Evolutionary conservation across 176 grass and related monocot genomes (phyloP), one percentile per base, ranked within the genome.

Genomic region (Musa beccarii): DNA sequence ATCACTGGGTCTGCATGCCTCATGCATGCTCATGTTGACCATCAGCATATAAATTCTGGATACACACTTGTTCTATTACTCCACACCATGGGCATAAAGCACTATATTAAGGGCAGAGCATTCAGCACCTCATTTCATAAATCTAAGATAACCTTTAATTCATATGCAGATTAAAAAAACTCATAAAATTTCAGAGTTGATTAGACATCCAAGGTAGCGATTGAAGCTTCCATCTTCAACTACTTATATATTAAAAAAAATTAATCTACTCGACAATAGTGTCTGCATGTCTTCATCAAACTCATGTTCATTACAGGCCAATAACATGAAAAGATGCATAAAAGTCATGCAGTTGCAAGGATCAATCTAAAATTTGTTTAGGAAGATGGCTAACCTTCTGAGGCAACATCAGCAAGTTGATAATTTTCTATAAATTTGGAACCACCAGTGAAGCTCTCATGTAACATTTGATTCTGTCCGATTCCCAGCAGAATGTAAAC

Each of bases 401-500:
- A 66, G 67, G 59, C 72, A 87, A 87, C 81, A 72, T 78, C 67
- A 77, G 34, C 62, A 64, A 17, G 64, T 73, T 84, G 75, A 87
- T 49, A 62, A 80, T 61, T 25, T 8, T 50, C 24, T 55, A 52
- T 17, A 75, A 70, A 78, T 68, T 83, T 77, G 2, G 13, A 83
- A 81, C 15, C 13, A 49, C 52, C 5, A 79, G 67, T 54, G 21
- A 79, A 61, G 76, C 67, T 81, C 63, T 73, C 84, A 15, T 73
- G 74, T 52, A 74, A 53, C 76, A 89, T 86, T 79, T 82, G 86
- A 70, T 85, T 74, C 90, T 98, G 84, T 87, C 69, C 79, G 84
- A 84, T 79, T 69, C 52, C 78, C 70, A 85, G 63, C 75, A 5
- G 81, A 75, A 72, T 11, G 79, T 59, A 80, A 76, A 75, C 13